phyloP scores from a whole-genome alignment of 345 rosid species.

The Streptanthus diversifolius region DNA sequence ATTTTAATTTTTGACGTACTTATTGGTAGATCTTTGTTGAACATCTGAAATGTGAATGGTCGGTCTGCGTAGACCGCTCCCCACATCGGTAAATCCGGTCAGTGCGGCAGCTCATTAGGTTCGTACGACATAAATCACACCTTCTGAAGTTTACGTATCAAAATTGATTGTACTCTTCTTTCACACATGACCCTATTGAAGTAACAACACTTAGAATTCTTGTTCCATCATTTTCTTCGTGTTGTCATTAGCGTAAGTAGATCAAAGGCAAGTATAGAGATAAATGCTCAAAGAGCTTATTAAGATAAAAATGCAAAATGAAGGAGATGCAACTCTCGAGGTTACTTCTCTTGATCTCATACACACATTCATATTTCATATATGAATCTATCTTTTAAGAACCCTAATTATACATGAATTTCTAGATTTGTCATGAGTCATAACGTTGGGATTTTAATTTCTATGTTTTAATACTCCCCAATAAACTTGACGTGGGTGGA shows the following conservation, averaged over 20 bases:
- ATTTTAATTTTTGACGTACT: slow-evolving; percentile 1
- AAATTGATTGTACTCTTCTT: slow-evolving; percentile 18
- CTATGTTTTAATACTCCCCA: neutral
- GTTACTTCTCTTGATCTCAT: neutral
- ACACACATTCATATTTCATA: neutral
- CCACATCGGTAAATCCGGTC: slow-evolving; percentile 18
- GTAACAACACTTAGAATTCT: slow-evolving; percentile 2
- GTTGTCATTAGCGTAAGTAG: slow-evolving; percentile 1
- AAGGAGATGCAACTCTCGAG: neutral
- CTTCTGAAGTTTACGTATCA: slow-evolving; percentile 28
- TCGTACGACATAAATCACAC: slow-evolving; percentile 13
- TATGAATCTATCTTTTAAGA: neutral
- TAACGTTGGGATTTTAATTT: neutral
- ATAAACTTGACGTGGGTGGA: neutral
- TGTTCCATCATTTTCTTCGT: slow-evolving; percentile 14
- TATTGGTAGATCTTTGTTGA: slow-evolving; percentile 27
- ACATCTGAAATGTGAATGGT: slow-evolving; percentile 25
- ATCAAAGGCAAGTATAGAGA: neutral
- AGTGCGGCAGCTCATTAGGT: slow-evolving; percentile 22
- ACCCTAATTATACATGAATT: neutral
- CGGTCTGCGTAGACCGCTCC: slow-evolving; percentile 24
- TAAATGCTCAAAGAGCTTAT: neutral
- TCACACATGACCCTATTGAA: slow-evolving; percentile 23
- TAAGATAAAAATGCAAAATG: neutral
- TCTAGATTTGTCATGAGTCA: neutral